Evolutionary conservation across 805 yeast genomes (phyloP).

Genomic region (Isabelozyma pseudorhagii): DNA sequence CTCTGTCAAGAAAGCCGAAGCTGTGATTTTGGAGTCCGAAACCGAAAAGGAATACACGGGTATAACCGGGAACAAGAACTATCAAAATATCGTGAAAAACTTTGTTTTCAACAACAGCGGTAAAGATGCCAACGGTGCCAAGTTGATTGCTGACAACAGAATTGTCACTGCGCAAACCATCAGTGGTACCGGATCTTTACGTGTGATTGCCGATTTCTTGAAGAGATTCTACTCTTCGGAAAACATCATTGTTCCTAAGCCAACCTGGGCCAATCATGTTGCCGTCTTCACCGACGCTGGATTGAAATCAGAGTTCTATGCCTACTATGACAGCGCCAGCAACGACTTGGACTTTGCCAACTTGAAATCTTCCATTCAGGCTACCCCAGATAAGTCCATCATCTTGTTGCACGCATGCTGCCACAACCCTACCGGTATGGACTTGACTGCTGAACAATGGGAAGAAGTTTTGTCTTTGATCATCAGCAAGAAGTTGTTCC

Average conservation of each 20-base stretch:
- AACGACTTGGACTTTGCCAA: conserved; percentile 66
- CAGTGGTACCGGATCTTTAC: conserved; percentile 93
- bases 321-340: conserved; percentile 63
- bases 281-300: conserved; percentile 79
- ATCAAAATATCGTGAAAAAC: conserved; percentile 62
- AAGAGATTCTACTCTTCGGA: conserved; percentile 52
- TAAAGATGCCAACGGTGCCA: conserved; percentile 51
- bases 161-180: conserved; percentile 84
- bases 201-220: conserved; percentile 79
- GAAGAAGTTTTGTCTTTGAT: conserved; percentile 63
- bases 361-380: conserved; percentile 54
- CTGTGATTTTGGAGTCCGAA: conserved; percentile 43
- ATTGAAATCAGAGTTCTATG: conserved; percentile 56
- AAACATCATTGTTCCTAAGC: conserved; percentile 72
- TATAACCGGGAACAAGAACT: conserved; percentile 73
- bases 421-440: conserved; percentile 96
- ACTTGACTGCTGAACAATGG: conserved; percentile 83
- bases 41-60: conserved; percentile 83
- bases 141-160: conserved; percentile 57
- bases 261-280: conserved; percentile 93
- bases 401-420: conserved; percentile 91
- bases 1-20: conserved; percentile 65
- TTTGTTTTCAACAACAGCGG: conserved; percentile 64
- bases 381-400: conserved; percentile 56
- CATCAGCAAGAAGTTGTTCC: conserved; percentile 58